phyloP scores from a whole-genome alignment of 352 stramenopile genomes.

The Phytophthora podocarpi region DNA sequence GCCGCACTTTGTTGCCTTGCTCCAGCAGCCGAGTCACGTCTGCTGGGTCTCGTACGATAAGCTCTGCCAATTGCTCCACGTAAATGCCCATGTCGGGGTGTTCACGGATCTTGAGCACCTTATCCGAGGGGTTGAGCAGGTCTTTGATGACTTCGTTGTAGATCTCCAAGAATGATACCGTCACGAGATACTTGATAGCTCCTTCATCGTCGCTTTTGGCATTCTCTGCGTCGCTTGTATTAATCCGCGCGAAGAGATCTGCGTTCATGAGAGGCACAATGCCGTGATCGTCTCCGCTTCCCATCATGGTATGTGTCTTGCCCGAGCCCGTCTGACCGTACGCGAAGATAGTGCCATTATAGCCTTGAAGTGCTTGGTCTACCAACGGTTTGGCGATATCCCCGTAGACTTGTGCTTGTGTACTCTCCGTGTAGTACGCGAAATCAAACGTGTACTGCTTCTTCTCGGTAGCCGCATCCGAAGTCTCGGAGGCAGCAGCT shows the following conservation, averaged over 20 bases:
- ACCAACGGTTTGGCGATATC: slow-evolving; percentile 80
- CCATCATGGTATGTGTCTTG: slow-evolving; percentile 92
- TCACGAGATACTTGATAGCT: slow-evolving; percentile 85
- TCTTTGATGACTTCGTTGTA: slow-evolving; percentile 98
- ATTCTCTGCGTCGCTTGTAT: slow-evolving; percentile 27
- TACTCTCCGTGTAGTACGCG: slow-evolving; percentile 74
- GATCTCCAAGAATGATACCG: slow-evolving; percentile 97
- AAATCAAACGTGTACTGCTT: slow-evolving; percentile 89
- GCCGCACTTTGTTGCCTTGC: slow-evolving; percentile 49
- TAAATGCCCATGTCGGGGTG: slow-evolving; percentile 62
- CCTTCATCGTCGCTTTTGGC: slow-evolving; percentile 24
- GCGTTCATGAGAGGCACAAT: slow-evolving; percentile 92
- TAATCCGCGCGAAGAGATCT: slow-evolving; percentile 79
- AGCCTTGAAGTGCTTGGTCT: slow-evolving; percentile 77
- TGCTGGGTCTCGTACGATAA: too few species aligned
- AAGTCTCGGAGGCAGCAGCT: slow-evolving; percentile 5
- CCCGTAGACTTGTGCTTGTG: slow-evolving; percentile 82
- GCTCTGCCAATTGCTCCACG: slow-evolving; percentile 45
- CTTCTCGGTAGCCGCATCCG: slow-evolving; percentile 18
- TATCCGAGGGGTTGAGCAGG: slow-evolving; percentile 62
- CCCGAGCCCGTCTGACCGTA: slow-evolving; percentile 80
- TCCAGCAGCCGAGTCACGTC: too few species aligned
- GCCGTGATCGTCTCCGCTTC: slow-evolving; percentile 64
- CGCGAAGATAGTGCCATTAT: slow-evolving; percentile 84
- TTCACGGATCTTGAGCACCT: slow-evolving; percentile 53